Base-by-base conservation (phyloP, 1,284 basidiomycete genomes). In the Leucoagaricus sp. region DNA sequence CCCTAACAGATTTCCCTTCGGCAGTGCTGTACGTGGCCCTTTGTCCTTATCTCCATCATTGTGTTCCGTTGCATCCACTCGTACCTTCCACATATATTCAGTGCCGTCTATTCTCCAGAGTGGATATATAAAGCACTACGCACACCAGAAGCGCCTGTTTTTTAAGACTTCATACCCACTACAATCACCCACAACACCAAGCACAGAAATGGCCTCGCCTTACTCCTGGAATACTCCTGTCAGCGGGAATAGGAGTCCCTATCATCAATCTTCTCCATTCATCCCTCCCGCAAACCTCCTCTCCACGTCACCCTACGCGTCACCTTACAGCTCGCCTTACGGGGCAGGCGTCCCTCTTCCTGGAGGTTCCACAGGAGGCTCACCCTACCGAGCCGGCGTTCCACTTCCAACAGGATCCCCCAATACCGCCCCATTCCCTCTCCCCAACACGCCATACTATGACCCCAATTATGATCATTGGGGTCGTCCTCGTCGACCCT, bases 141-240 rank as follows among this genome's bases (percentile, higher is more conserved):
- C n/a, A n/a, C n/a, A n/a, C n/a, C n/a, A n/a, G n/a, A n/a, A n/a
- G n/a, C n/a, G n/a, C n/a, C n/a, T n/a, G n/a, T n/a, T n/a, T n/a
- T n/a, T n/a, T n/a, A n/a, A n/a, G n/a, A n/a, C n/a, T n/a, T 33
- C 31, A 33, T 12, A 7, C 23, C 23, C 25, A 4, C 28, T 13
- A 26, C 44, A 3, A 6, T 26, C 21, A 15, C 17, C 36, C 29
- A 33, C 29, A 44, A 26, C 47, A 38, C 17, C 45, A 12, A 28
- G 52, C 36, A 65, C 21, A 19, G 23, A 49, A 31, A 79, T 79
- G 77, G 70, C 75, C 29, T 65, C 49, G 13, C 75, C 78, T 55
- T 79, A 69, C 61, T 60, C 75, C 29, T 80, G 73, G 47, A 69
- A 67, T 1, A 74, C 75, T 1, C 26, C 33, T 44, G 23, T 12